phyloP scores from a whole-genome alignment of 768 basidiomycete genomes.

The Agaricus sinodeliciosus region DNA sequence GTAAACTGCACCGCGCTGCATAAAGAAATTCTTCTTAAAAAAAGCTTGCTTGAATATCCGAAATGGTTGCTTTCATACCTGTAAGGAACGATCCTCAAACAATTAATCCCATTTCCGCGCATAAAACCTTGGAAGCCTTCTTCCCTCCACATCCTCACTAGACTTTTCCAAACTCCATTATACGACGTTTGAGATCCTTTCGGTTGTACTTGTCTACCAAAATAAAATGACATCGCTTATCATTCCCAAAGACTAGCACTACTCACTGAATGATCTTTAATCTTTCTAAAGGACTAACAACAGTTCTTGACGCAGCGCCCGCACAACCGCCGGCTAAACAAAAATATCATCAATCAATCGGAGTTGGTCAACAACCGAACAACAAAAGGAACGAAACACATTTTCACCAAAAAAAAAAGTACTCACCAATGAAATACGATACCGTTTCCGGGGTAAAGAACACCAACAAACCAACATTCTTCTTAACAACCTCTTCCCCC shows the following conservation, averaged over 20 bases:
- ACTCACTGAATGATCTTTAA: constrained; percentile 95
- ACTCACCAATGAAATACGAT: constrained; percentile 38
- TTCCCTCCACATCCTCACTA: constrained; percentile 87
- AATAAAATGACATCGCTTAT: constrained; percentile 3
- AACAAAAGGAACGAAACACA: neutral
- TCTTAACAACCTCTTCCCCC: constrained; percentile 9
- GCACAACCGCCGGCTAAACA: constrained; percentile 47
- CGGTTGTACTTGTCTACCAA: constrained; percentile 85
- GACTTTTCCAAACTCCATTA: constrained; percentile 77
- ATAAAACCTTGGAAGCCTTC: constrained; percentile 92
- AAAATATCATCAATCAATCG: constrained; percentile 10
- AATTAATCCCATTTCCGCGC: constrained; percentile 90
- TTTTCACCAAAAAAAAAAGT: neutral
- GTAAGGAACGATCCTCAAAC: constrained; percentile 90
- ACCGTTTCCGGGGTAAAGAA: constrained; percentile 32
- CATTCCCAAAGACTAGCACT: neutral
- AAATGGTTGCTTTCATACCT: constrained; percentile 27
- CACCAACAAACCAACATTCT: constrained; percentile 6
- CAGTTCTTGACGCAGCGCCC: constrained; percentile 74
- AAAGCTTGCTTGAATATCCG: neutral
- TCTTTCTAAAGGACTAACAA: constrained; percentile 87
- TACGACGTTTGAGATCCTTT: constrained; percentile 58
- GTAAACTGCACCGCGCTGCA: constrained; percentile 78
- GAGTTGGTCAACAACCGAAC: neutral
- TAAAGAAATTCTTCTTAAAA: neutral